Evolutionary conservation across 352 stramenopile species (phyloP).

Genomic region (Phytopythium oedochilum): DNA sequence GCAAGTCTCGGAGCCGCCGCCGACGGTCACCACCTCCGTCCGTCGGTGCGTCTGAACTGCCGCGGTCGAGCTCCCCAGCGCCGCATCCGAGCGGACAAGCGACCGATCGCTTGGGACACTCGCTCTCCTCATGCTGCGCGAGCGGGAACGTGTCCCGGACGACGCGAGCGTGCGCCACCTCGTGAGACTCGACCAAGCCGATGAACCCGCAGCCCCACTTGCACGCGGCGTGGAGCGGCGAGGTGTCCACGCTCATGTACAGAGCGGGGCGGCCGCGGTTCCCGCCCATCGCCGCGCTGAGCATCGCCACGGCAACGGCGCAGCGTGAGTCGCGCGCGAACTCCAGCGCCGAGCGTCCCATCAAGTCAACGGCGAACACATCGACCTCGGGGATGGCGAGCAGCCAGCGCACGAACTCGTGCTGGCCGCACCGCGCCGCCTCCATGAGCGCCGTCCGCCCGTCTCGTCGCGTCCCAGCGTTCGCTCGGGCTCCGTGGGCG

Average conservation of each 20-base stretch:
- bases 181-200: conserved; percentile 19
- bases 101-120: conserved; percentile 50
- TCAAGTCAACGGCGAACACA: conserved; percentile 25
- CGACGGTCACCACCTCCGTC: too few relatives aligned
- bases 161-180: conserved; percentile 16
- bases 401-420: conserved; percentile 48
- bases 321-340: conserved; percentile 30
- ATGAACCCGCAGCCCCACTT: conserved; percentile 70
- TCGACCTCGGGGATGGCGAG: conserved; percentile 29
- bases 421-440: conserved; percentile 43
- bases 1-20: too few relatives aligned
- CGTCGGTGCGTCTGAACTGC: too few relatives aligned
- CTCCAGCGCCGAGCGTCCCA: conserved; percentile 35
- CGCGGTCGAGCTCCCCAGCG: conserved; percentile 7
- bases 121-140: conserved; percentile 30
- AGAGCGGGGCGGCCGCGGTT: conserved; percentile 29
- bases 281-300: conserved; percentile 42
- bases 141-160: conserved; percentile 32
- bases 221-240: conserved; percentile 45
- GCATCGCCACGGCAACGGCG: conserved; percentile 21
- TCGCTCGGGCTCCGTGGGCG: conserved; percentile 47
- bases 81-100: conserved; percentile 23
- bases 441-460: conserved; percentile 58
- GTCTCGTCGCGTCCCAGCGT: conserved; percentile 21
- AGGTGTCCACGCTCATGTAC: conserved; percentile 12